A percentile compares a stretch with the other conserved stretches of the same genome.
Evolutionary conservation across 2,329 filamentous ascomycete genomes (phyloP).

Genomic region (Cadophora malorum): DNA sequence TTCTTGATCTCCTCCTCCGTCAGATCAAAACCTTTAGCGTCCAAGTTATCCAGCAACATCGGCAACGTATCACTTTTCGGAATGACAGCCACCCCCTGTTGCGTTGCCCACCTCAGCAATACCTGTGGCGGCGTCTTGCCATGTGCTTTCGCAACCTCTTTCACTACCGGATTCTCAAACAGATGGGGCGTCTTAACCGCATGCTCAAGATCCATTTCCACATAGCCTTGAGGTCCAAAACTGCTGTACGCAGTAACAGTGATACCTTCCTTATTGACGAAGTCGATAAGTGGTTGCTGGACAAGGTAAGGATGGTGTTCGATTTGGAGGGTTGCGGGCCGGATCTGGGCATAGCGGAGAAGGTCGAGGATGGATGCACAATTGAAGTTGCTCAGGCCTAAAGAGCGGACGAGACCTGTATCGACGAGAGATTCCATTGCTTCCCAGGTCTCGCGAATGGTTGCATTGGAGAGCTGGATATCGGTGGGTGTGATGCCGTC

Average conservation of each 20-base stretch:
- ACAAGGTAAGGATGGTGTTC: constrained; percentile 88
- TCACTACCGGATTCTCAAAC: constrained; percentile 71
- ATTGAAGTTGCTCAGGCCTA: constrained; percentile 85
- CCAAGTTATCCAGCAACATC: constrained; percentile 68
- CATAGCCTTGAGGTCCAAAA: constrained; percentile 78
- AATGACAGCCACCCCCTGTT: constrained; percentile 79
- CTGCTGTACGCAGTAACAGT: constrained; percentile 81
- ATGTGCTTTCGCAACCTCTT: constrained; percentile 69
- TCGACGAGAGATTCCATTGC: constrained; percentile 79
- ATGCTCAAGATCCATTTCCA: constrained; percentile 74
- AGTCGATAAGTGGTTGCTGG: constrained; percentile 71
- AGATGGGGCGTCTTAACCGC: constrained; percentile 70
- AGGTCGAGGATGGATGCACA: constrained; percentile 77
- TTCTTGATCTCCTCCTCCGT: constrained; percentile 67
- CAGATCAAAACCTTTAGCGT: constrained; percentile 68
- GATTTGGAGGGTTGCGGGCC: constrained; percentile 79
- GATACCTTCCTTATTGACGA: constrained; percentile 72
- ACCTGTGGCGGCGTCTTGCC: constrained; percentile 78
- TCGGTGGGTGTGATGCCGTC: constrained; percentile 63
- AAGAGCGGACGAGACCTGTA: constrained; percentile 69
- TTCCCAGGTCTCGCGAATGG: constrained; percentile 80
- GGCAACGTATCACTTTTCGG: constrained; percentile 71
- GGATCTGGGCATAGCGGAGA: constrained; percentile 74
- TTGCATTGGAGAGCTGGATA: constrained; percentile 68
- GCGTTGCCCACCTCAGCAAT: constrained; percentile 83